Percentiles rank a stretch among this genome's conserved stretches.
These are phyloP conservation scores for Nigrospora sphaerica DNA, from an alignment of 2,329 filamentous ascomycete genomes.

Conservation along the genomic window DNA sequence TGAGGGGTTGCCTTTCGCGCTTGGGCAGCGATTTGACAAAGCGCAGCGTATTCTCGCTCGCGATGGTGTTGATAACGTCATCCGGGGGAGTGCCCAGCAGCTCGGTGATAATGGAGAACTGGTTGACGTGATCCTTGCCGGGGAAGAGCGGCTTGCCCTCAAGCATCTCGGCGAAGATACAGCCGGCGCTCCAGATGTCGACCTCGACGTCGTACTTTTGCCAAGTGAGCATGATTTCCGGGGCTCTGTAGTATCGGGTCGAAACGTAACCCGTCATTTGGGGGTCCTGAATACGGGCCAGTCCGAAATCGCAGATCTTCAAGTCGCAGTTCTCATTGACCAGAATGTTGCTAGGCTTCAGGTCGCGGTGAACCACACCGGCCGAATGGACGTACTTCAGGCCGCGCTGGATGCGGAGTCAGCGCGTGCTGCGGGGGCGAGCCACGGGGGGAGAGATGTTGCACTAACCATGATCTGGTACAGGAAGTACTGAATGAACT, in stretches of 20 bases:
- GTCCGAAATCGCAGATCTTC: conserved; percentile 98
- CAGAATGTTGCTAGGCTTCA: conserved; percentile 98
- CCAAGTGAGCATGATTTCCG: conserved; percentile 99
- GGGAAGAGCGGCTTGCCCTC: conserved; percentile 98
- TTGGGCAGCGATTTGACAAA: conserved; percentile 97
- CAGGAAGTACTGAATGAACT: conserved; percentile 99
- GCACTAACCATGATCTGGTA: conserved; percentile 89
- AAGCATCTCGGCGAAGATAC: conserved; percentile 99
- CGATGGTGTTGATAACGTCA: conserved; percentile 97
- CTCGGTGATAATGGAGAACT: conserved; percentile 99
- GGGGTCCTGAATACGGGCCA: conserved; percentile 95
- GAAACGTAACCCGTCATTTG: conserved; percentile 99
- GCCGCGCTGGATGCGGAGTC: conserved; percentile 63
- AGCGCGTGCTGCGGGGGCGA: not conserved
- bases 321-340: conserved; percentile 99
- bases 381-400: conserved; percentile 99
- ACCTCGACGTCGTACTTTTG: conserved; percentile 99
- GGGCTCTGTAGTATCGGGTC: conserved; percentile 95
- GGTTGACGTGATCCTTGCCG: conserved; percentile 98
- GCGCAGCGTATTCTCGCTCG: conserved; percentile 93
- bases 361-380: conserved; percentile 91
- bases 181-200: conserved; percentile 98
- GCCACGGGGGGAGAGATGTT: not conserved
- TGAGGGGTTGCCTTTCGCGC: conserved; percentile 80
- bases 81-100: conserved; percentile 92